Conservation (phyloP, 768 basidiomycete species). For the Coprinopsis marcescibilis region DNA sequence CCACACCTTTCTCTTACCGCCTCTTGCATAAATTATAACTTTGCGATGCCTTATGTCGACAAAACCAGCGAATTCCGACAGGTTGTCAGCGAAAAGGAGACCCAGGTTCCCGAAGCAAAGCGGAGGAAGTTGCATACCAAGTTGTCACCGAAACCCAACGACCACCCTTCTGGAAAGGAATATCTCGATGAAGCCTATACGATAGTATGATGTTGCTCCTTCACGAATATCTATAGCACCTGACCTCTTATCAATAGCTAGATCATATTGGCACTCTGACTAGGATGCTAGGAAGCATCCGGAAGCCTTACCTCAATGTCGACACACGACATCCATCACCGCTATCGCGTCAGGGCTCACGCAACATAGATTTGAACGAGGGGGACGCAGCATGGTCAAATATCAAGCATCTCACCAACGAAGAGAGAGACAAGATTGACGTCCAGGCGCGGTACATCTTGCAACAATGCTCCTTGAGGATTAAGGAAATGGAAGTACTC, state of each 20-base stretch:
- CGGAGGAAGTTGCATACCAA: constrained; percentile 37
- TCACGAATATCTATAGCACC: background rate
- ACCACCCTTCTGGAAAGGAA: constrained; percentile 46
- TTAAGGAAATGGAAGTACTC: constrained; percentile 80
- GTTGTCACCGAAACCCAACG: constrained; percentile 11
- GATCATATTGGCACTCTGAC: constrained; percentile 67
- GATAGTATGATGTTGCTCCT: constrained; percentile 37
- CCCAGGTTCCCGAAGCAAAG: constrained; percentile 37
- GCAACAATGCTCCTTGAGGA: constrained; percentile 77
- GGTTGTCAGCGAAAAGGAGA: constrained; percentile 43
- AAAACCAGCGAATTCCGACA: constrained; percentile 60
- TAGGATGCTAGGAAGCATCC: constrained; percentile 68
- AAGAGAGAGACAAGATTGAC: constrained; percentile 95
- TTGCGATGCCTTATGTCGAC: constrained; percentile 55
- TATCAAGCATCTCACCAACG: constrained; percentile 72
- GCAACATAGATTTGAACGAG: constrained; percentile 49
- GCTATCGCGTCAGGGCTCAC: constrained; percentile 43
- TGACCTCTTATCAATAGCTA: constrained; percentile 42
- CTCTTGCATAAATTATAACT: background rate
- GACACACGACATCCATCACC: constrained; percentile 50
- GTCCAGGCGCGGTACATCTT: constrained; percentile 84
- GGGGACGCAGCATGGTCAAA: constrained; percentile 51
- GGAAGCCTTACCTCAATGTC: constrained; percentile 84
- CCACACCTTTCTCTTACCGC: background rate
- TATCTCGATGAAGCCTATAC: constrained; percentile 74